Conservation (phyloP, 1,139 yeast species). For the Debaryomyces sp. region DNA sequence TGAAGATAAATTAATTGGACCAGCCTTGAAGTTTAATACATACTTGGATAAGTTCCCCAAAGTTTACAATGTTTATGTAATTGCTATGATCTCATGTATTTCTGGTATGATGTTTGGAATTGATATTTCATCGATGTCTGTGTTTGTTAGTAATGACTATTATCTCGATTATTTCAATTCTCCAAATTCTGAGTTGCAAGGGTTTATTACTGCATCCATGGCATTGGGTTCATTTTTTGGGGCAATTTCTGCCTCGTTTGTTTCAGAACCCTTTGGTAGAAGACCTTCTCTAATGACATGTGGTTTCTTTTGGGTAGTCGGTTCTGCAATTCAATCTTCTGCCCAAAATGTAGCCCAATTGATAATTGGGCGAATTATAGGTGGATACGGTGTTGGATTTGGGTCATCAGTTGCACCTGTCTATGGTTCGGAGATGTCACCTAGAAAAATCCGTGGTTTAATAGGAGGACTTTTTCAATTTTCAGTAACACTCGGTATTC, state of each 20-base stretch:
- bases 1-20: not conserved
- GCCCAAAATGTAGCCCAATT: slow-evolving; percentile 35
- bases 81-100: slow-evolving; percentile 47
- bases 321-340: slow-evolving; percentile 37
- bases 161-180: slow-evolving; percentile 26
- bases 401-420: slow-evolving; percentile 63
- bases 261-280: slow-evolving; percentile 41
- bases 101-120: slow-evolving; percentile 62
- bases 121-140: slow-evolving; percentile 63
- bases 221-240: slow-evolving; percentile 40
- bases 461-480: slow-evolving; percentile 49
- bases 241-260: slow-evolving; percentile 29
- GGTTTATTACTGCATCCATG: slow-evolving; percentile 39
- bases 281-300: slow-evolving; percentile 31
- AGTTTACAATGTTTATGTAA: slow-evolving; percentile 36
- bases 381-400: slow-evolving; percentile 62
- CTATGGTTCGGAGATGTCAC: slow-evolving; percentile 57
- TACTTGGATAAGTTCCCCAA: slow-evolving; percentile 41
- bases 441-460: slow-evolving; percentile 54
- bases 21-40: slow-evolving; percentile 26
- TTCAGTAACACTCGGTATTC: slow-evolving; percentile 43
- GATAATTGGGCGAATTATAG: slow-evolving; percentile 52
- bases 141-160: slow-evolving; percentile 45
- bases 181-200: slow-evolving; percentile 24
- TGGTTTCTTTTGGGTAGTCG: slow-evolving; percentile 33